Percentiles rank a stretch among this genome's conserved stretches.
Evolutionary conservation across 352 stramenopile genomes (phyloP).

Genomic region (Globisporangium yorkense): DNA sequence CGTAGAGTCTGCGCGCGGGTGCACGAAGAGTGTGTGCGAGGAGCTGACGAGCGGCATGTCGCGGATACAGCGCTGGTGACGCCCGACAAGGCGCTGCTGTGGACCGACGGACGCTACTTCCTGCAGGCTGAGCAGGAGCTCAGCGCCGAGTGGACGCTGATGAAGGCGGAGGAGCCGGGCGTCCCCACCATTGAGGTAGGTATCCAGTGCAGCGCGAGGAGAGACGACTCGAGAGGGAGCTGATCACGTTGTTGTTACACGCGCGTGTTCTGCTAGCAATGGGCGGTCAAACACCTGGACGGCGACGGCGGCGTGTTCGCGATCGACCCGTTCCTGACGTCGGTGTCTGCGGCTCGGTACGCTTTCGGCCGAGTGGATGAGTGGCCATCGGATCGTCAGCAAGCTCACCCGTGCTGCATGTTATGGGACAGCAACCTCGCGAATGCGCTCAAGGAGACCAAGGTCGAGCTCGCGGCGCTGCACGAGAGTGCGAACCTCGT

Average conservation of each 20-base stretch:
- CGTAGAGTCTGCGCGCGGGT: neutral
- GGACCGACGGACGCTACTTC: constrained; percentile 98
- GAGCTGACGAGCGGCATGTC: neutral
- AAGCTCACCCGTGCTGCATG: neutral
- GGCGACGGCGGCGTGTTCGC: constrained; percentile 73
- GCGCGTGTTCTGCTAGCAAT: constrained; percentile 30
- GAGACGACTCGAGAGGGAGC: neutral
- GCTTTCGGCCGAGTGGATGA: neutral
- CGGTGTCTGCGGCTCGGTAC: constrained; percentile 76
- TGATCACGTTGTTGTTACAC: neutral
- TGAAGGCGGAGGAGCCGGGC: constrained; percentile 91
- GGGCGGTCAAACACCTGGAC: constrained; percentile 62
- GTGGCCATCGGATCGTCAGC: neutral
- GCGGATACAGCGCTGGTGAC: constrained; percentile 60
- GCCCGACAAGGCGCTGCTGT: constrained; percentile 88
- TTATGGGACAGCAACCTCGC: constrained; percentile 39
- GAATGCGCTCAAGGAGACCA: constrained; percentile 57
- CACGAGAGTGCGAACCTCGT: constrained; percentile 91
- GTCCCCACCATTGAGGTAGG: constrained; percentile 88
- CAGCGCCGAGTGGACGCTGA: constrained; percentile 91
- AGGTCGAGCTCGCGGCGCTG: constrained; percentile 66
- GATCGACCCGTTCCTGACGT: constrained; percentile 95
- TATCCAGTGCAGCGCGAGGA: constrained; percentile 12
- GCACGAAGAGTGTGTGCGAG: neutral
- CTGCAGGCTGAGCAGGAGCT: constrained; percentile 95